Conservation (phyloP, 2,329 filamentous ascomycete genomes). For the Aspergillus sp. region DNA sequence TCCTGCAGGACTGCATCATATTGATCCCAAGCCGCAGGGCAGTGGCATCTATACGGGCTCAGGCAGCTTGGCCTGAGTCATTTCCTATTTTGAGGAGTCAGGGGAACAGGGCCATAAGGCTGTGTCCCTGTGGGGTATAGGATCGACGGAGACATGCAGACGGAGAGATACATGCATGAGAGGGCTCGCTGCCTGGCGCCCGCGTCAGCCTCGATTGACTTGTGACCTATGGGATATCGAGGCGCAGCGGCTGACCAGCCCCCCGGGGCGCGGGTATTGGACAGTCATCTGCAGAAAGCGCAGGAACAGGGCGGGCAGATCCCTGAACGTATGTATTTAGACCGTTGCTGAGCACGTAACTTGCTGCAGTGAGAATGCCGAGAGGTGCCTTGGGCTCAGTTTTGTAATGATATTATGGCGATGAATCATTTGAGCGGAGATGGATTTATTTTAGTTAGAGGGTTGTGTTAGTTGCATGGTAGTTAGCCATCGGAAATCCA, state of each 20-base stretch:
- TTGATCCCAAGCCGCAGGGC: slow-evolving; percentile 20
- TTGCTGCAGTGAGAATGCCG: not conserved
- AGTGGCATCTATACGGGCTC: slow-evolving; percentile 13
- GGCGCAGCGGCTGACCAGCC: slow-evolving; percentile 7
- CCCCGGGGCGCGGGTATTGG: not conserved
- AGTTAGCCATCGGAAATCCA: not conserved
- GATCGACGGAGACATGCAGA: slow-evolving; percentile 5
- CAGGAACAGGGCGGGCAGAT: not conserved
- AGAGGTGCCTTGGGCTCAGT: not conserved
- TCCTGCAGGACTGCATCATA: slow-evolving; percentile 8
- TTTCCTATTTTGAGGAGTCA: slow-evolving; percentile 18
- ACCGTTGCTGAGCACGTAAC: not conserved
- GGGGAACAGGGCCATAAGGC: slow-evolving; percentile 16
- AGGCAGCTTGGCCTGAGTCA: slow-evolving; percentile 21
- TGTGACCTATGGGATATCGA: slow-evolving; percentile 23
- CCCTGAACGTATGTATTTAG: not conserved
- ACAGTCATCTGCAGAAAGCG: not conserved
- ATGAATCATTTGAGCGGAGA: not conserved
- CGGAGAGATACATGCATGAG: slow-evolving; percentile 2
- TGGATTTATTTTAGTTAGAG: not conserved
- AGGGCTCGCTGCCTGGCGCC: slow-evolving; percentile 17
- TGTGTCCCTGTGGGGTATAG: slow-evolving; percentile 1
- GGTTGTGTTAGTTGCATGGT: not conserved
- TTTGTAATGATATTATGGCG: not conserved
- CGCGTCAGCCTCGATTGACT: slow-evolving; percentile 19